Evolutionary conservation across 805 yeast species (phyloP).

Genomic region (Zygotorulaspora florentina): DNA sequence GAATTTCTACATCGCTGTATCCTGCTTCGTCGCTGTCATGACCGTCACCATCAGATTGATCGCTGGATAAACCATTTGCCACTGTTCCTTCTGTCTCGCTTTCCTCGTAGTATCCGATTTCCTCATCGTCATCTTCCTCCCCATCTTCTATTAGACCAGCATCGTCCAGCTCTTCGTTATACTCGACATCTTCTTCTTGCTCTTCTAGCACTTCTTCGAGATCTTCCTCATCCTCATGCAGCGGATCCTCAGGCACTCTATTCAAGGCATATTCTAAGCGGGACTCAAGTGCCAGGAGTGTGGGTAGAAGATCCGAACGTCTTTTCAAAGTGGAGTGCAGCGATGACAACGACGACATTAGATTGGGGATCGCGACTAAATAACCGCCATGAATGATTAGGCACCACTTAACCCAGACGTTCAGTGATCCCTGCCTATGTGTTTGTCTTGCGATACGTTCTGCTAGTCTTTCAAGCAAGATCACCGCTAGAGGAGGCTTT

Average conservation of each 20-base stretch:
- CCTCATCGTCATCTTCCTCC: conserved; percentile 38
- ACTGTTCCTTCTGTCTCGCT: conserved; percentile 23
- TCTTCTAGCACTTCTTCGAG: conserved; percentile 34
- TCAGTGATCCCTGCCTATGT: conserved; percentile 47
- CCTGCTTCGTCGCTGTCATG: conserved; percentile 33
- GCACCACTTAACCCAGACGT: conserved; percentile 84
- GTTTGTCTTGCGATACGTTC: conserved; percentile 57
- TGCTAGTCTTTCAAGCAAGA: conserved; percentile 55
- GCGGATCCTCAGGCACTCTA: conserved; percentile 43
- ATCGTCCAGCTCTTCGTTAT: conserved; percentile 59
- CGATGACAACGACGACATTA: conserved; percentile 53
- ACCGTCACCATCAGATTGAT: conserved; percentile 19
- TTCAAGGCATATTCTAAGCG: conserved; percentile 68
- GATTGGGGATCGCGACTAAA: conserved; percentile 41
- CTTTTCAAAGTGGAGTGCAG: conserved; percentile 62
- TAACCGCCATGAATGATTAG: conserved; percentile 79
- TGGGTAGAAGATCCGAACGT: conserved; percentile 65
- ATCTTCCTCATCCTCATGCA: conserved; percentile 36
- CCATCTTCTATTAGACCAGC: conserved; percentile 46
- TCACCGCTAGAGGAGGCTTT: conserved; percentile 50
- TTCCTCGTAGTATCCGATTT: conserved; percentile 35
- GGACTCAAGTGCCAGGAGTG: conserved; percentile 76
- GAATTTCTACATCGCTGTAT: conserved; percentile 41
- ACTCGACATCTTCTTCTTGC: conserved; percentile 58
- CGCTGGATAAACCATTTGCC: neutral